Conservation (phyloP, 1,284 basidiomycete genomes). For the Austroboletus niveus region DNA sequence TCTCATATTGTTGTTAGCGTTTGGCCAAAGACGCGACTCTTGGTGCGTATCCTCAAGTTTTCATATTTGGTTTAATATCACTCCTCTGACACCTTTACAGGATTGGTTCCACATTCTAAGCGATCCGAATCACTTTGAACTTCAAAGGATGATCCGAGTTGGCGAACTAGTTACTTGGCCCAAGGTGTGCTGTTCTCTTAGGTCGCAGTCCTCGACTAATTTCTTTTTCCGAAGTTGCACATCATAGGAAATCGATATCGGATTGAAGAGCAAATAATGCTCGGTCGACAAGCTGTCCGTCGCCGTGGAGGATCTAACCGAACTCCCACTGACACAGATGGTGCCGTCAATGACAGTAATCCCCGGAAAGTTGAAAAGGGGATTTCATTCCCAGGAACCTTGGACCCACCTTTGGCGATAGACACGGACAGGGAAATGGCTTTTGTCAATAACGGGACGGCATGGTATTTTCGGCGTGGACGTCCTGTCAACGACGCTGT, state of each 20-base stretch:
- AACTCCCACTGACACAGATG: constrained; percentile 30
- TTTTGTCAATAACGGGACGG: constrained; percentile 45
- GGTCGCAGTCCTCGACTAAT: constrained; percentile 2
- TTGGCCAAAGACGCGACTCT: constrained; percentile 80
- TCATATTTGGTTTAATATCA: constrained; percentile 5
- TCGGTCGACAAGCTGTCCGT: constrained; percentile 76
- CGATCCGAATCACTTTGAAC: constrained; percentile 78
- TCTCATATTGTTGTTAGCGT: constrained; percentile 54
- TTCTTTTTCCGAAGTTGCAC: constrained; percentile 58
- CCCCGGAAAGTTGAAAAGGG: constrained; percentile 10
- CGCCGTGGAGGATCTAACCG: constrained; percentile 32
- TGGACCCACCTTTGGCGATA: constrained; percentile 52
- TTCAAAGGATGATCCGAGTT: constrained; percentile 81
- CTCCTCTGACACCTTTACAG: constrained; percentile 38
- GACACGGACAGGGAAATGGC: constrained; percentile 61
- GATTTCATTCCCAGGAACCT: background rate
- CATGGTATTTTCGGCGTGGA: constrained; percentile 44
- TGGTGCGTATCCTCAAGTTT: constrained; percentile 42
- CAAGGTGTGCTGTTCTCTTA: constrained; percentile 55
- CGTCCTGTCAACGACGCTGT: constrained; percentile 21
- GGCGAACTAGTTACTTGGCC: constrained; percentile 95
- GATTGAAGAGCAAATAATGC: constrained; percentile 79
- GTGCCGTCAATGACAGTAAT: constrained; percentile 20
- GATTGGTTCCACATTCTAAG: constrained; percentile 85
- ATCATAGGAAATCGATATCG: constrained; percentile 87